phyloP scores from a whole-genome alignment of 2,329 filamentous ascomycete species.

The Aspergillus jensenii region DNA sequence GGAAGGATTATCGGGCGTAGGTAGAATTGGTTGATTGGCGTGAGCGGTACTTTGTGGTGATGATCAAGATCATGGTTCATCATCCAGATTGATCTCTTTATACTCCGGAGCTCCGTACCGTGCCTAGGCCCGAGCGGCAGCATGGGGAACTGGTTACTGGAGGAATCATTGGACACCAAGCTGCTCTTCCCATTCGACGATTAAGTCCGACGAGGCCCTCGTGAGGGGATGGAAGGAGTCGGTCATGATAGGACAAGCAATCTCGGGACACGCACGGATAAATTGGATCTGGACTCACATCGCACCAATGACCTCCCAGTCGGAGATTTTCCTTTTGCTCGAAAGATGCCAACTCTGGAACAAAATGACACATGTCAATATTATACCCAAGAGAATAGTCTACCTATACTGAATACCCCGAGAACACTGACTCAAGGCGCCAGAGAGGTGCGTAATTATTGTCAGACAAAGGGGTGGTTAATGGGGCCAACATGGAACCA shows the following conservation, averaged over 20 bases:
- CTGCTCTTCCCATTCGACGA: constrained; percentile 5
- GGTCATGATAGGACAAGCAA: constrained; percentile 3
- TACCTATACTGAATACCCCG: background rate
- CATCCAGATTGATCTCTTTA: background rate
- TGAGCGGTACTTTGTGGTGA: constrained; percentile 1
- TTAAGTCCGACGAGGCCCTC: constrained; percentile 4
- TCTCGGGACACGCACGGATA: constrained; percentile 10
- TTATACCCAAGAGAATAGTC: background rate
- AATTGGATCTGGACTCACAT: constrained; percentile 12
- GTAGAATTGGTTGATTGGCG: background rate
- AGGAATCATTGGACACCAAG: background rate
- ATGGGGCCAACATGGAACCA: background rate
- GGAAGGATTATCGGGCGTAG: constrained; percentile 4
- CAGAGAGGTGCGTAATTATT: background rate
- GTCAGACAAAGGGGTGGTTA: background rate
- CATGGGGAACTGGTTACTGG: background rate
- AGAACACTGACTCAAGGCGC: background rate
- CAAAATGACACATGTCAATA: constrained; percentile 1
- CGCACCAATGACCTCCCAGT: constrained; percentile 6
- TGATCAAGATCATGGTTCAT: constrained; percentile 3
- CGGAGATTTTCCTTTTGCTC: constrained; percentile 7
- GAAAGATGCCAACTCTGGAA: background rate
- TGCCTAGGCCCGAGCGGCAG: constrained; percentile 12
- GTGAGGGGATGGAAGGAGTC: constrained; percentile 1
- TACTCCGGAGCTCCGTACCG: background rate